These are phyloP conservation scores for Piper longum DNA, from an alignment of 164 flowering plant species.

Conservation along the genomic window DNA sequence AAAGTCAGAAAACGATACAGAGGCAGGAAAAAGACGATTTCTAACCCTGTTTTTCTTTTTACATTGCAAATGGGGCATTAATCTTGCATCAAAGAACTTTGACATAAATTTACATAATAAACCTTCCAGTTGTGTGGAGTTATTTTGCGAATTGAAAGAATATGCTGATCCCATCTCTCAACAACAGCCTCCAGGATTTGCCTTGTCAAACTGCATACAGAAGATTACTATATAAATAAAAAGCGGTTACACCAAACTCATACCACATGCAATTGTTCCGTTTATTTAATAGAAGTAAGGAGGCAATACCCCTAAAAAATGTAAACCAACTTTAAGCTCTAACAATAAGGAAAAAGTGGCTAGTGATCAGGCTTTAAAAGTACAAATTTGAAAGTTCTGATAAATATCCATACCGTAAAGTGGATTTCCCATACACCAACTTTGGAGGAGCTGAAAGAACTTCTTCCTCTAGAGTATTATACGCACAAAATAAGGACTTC, in stretches of 20 bases:
- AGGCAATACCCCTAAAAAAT: neutral
- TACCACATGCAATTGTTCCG: no score
- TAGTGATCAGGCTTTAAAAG: neutral
- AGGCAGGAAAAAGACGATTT: no score
- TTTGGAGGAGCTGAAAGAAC: constrained; percentile 93
- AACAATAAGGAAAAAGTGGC: neutral
- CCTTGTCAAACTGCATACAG: constrained; percentile 43
- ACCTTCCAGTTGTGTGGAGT: constrained; percentile 78
- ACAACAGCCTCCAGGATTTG: constrained; percentile 60
- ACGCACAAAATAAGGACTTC: neutral
- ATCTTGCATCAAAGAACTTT: no score
- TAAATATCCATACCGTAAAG: constrained; percentile 38
- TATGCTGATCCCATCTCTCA: constrained; percentile 60
- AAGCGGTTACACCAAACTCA: neutral
- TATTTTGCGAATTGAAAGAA: constrained; percentile 46
- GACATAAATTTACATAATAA: neutral
- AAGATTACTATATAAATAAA: neutral
- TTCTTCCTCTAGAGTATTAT: constrained; percentile 56
- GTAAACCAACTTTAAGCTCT: neutral
- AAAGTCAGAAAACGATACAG: no score
- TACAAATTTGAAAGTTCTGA: neutral
- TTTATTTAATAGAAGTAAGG: no score
- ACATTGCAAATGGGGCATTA: no score
- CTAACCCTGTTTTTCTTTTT: no score
- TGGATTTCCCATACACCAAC: constrained; percentile 72